Conservation (phyloP, 2,329 filamentous ascomycete genomes). For the Exophiala sp. region DNA sequence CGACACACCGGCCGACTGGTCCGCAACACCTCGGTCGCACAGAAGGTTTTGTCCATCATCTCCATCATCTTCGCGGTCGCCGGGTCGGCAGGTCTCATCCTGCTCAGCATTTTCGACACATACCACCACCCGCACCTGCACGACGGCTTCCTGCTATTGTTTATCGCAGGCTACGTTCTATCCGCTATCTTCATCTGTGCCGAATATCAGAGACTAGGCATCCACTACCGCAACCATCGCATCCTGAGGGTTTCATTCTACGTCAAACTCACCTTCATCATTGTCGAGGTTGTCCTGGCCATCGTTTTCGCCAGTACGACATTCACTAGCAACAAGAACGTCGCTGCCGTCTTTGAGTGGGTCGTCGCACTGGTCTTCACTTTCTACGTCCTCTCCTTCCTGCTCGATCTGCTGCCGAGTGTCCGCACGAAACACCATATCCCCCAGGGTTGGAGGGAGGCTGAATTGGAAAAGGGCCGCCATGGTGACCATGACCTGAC, state of each 20-base stretch:
- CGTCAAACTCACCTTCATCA: constrained; percentile 78
- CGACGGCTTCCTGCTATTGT: constrained; percentile 69
- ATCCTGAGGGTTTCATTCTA: constrained; percentile 75
- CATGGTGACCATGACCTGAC: constrained; percentile 2
- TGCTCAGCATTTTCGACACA: constrained; percentile 82
- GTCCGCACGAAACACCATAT: constrained; percentile 52
- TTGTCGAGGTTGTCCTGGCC: constrained; percentile 66
- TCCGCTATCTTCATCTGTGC: constrained; percentile 80
- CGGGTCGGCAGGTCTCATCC: constrained; percentile 73
- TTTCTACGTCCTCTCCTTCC: constrained; percentile 73
- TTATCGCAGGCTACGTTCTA: constrained; percentile 78
- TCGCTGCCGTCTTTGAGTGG: constrained; percentile 74
- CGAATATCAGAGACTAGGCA: constrained; percentile 80
- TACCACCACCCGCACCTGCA: constrained; percentile 61
- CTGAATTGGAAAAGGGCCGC: constrained; percentile 16
- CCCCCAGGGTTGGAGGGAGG: constrained; percentile 34
- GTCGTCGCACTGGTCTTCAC: constrained; percentile 33
- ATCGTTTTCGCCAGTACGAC: constrained; percentile 57
- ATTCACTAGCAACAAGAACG: constrained; percentile 48
- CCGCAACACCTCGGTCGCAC: constrained; percentile 55
- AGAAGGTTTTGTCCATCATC: constrained; percentile 39
- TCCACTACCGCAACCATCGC: constrained; percentile 64
- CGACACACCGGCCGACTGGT: constrained; percentile 73
- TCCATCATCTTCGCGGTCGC: constrained; percentile 49
- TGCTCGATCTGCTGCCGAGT: constrained; percentile 79